Conservation (phyloP, 441 rosid genomes). For the Populus hybrid region DNA sequence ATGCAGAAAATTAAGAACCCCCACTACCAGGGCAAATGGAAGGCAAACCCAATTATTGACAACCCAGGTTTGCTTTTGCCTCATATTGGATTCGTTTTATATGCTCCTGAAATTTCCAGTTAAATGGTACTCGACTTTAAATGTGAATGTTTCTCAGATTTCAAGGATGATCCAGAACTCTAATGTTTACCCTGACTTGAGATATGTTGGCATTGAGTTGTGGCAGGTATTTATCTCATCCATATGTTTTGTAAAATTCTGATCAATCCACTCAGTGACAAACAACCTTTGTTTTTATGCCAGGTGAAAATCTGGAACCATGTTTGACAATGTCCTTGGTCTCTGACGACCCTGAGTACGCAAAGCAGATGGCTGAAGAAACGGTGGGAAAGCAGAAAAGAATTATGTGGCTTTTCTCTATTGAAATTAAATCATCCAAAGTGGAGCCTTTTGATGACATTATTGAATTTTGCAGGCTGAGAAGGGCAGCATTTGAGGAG, state of each 20-base stretch:
- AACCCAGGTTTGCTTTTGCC: constrained; percentile 66
- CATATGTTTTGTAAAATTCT: neutral
- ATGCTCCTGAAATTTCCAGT: neutral
- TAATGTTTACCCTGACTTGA: constrained; percentile 80
- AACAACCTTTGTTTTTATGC: constrained; percentile 5
- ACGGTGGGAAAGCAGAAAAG: constrained; percentile 93
- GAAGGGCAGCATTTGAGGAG: constrained; percentile 89
- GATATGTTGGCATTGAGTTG: constrained; percentile 86
- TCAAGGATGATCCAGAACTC: constrained; percentile 88
- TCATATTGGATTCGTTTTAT: neutral
- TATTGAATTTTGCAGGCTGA: constrained; percentile 56
- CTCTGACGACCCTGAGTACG: constrained; percentile 72
- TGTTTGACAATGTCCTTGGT: constrained; percentile 85
- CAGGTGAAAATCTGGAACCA: constrained; percentile 95
- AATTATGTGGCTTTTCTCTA: constrained; percentile 39
- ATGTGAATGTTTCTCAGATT: constrained; percentile 41
- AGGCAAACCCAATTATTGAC: constrained; percentile 89
- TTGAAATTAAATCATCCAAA: neutral
- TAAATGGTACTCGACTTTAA: neutral
- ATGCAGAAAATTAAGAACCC: constrained; percentile 95
- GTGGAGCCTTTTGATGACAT: neutral
- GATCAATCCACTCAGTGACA: neutral
- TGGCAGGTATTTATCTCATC: constrained; percentile 71
- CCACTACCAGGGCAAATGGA: constrained; percentile 93
- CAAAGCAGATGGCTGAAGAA: constrained; percentile 76